Evolutionary conservation across 345 rosid genomes (phyloP).

Genomic region (Murraya paniculata): DNA sequence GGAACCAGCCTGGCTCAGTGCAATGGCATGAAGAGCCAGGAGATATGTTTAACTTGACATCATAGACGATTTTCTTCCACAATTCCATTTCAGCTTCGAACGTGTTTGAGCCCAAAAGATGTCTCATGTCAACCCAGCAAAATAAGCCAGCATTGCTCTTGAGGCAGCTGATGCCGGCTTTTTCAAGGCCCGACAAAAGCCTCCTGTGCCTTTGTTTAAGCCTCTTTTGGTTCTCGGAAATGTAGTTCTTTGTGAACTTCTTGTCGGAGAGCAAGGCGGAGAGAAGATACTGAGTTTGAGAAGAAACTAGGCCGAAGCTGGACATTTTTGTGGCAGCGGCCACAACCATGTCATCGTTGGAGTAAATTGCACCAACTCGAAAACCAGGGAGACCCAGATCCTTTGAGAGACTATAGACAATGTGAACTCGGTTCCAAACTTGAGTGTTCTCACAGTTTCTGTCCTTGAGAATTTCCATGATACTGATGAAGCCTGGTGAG

Average conservation of each 20-base stretch:
- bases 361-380: conserved; percentile 80
- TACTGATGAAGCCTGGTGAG: conserved; percentile 60
- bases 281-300: conserved; percentile 74
- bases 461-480: conserved; percentile 65
- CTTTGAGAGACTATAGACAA: conserved; percentile 73
- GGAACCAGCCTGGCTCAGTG: conserved; percentile 77
- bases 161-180: conserved; percentile 50
- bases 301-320: conserved; percentile 79
- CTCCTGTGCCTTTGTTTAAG: conserved; percentile 44
- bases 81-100: conserved; percentile 79
- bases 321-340: conserved; percentile 87
- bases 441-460: conserved; percentile 44
- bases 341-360: conserved; percentile 62
- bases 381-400: conserved; percentile 86
- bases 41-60: conserved; percentile 54
- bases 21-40: conserved; percentile 86
- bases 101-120: conserved; percentile 58
- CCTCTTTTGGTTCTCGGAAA: conserved; percentile 56
- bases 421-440: conserved; percentile 55
- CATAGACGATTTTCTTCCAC: conserved; percentile 76
- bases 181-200: conserved; percentile 62
- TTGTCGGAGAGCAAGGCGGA: conserved; percentile 69
- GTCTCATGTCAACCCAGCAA: conserved; percentile 86
- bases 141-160: conserved; percentile 75
- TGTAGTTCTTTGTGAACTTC: conserved; percentile 57